Evolutionary conservation across 805 yeast genomes (phyloP).

Genomic region (Wickerhamiella sorbophila): DNA sequence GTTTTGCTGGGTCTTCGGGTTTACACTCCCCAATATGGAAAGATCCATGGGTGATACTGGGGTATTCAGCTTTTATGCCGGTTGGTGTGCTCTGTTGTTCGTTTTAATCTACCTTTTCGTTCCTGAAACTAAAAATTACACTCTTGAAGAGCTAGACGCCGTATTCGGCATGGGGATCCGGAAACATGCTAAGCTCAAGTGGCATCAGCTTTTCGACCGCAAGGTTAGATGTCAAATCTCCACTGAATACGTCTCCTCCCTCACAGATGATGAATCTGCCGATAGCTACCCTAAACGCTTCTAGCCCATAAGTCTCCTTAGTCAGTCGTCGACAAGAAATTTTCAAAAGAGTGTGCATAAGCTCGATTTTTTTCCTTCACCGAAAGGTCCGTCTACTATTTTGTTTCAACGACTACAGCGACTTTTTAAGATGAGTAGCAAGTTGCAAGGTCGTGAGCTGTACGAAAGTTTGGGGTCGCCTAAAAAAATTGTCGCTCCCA

Average conservation of each 20-base stretch:
- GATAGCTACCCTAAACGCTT: too few species aligned
- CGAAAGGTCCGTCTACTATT: neutral
- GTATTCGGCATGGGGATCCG: conserved; percentile 33
- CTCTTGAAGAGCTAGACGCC: conserved; percentile 58
- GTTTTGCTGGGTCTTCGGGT: conserved; percentile 40
- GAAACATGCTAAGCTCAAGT: conserved; percentile 2
- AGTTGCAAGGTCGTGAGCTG: conserved; percentile 48
- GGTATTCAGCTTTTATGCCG: conserved; percentile 30
- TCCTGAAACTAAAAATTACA: conserved; percentile 60
- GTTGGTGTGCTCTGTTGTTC: conserved; percentile 1
- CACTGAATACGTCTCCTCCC: too few species aligned
- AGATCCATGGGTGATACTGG: conserved; percentile 56
- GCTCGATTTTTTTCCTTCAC: neutral
- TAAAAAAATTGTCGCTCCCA: conserved; percentile 82
- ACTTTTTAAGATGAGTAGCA: conserved; percentile 9
- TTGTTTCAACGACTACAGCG: neutral
- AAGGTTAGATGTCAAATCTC: too few species aligned
- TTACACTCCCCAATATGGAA: conserved; percentile 54
- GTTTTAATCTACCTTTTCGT: conserved; percentile 32
- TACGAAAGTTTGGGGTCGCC: conserved; percentile 62
- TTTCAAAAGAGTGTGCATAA: neutral
- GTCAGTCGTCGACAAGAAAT: neutral
- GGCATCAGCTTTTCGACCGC: neutral
- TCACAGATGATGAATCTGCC: too few species aligned
- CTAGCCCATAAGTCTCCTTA: too few species aligned